Conservation (phyloP, 352 stramenopile species). For the Peronosclerospora sorghi region DNA sequence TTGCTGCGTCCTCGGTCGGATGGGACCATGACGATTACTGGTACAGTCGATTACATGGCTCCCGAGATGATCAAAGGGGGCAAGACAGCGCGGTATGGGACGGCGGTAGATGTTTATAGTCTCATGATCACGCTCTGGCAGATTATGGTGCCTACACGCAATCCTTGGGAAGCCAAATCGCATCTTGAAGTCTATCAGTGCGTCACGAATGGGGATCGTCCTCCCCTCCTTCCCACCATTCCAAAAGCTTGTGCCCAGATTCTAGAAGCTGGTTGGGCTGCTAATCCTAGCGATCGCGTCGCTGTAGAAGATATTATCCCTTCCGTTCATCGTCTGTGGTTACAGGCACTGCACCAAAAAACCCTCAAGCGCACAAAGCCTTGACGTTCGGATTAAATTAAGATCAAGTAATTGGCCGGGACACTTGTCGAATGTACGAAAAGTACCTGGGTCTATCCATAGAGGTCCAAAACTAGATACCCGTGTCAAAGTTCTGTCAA, state of each 20-base stretch:
- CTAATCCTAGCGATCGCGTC: slow-evolving; percentile 62
- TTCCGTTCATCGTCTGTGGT: slow-evolving; percentile 65
- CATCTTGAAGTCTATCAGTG: slow-evolving; percentile 75
- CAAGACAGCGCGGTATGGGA: slow-evolving; percentile 70
- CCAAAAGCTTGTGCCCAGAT: slow-evolving; percentile 62
- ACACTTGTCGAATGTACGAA: no score
- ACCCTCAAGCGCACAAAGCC: slow-evolving; percentile 56
- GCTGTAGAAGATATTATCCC: slow-evolving; percentile 66
- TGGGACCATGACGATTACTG: slow-evolving; percentile 78
- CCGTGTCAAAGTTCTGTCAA: slow-evolving; percentile 33
- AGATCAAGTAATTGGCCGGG: no score
- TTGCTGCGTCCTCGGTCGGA: slow-evolving; percentile 64
- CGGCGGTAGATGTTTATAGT: slow-evolving; percentile 75
- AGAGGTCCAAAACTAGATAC: no score
- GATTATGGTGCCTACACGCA: slow-evolving; percentile 70
- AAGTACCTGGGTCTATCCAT: slow-evolving; percentile 1
- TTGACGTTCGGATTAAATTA: slow-evolving; percentile 1
- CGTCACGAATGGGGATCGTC: slow-evolving; percentile 61
- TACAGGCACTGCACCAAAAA: slow-evolving; percentile 69
- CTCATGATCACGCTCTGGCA: slow-evolving; percentile 84
- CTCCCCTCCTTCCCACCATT: slow-evolving; percentile 56
- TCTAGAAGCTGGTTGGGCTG: slow-evolving; percentile 56
- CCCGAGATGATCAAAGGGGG: slow-evolving; percentile 77
- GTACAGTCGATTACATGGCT: slow-evolving; percentile 81
- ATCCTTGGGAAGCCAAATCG: slow-evolving; percentile 60